Evolutionary conservation across 2,329 filamentous ascomycete genomes (phyloP).

Genomic region (Microdochium bolleyi): DNA sequence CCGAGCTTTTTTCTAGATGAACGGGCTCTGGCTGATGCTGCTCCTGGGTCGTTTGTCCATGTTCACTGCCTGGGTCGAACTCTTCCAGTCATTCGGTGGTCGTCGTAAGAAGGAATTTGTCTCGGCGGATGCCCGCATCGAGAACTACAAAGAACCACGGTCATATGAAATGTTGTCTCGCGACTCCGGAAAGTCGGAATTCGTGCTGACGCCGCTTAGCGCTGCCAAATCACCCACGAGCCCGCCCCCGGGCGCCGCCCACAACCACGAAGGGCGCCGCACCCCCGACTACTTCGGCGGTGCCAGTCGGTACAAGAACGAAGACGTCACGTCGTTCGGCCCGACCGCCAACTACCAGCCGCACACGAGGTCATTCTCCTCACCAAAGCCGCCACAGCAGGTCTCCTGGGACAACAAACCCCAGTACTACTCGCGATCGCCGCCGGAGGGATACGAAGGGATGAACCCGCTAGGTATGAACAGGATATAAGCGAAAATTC

Average conservation of each 20-base stretch:
- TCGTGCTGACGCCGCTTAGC: slow-evolving; percentile 43
- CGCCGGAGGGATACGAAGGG: slow-evolving; percentile 17
- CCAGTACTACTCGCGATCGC: slow-evolving; percentile 6
- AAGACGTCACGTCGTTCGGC: not conserved
- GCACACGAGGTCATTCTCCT: slow-evolving; percentile 48
- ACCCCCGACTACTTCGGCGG: slow-evolving; percentile 48
- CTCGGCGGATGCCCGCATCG: slow-evolving; percentile 67
- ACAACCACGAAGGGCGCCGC: slow-evolving; percentile 27
- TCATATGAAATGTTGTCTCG: slow-evolving; percentile 75
- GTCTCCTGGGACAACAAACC: slow-evolving; percentile 1
- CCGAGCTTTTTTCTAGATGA: slow-evolving; percentile 42
- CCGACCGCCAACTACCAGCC: slow-evolving; percentile 42
- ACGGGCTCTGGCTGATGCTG: slow-evolving; percentile 77
- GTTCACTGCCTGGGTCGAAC: slow-evolving; percentile 72
- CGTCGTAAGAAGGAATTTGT: slow-evolving; percentile 72
- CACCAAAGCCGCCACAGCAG: slow-evolving; percentile 39
- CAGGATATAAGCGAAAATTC: slow-evolving; percentile 30
- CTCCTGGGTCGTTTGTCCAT: slow-evolving; percentile 81
- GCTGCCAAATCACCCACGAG: slow-evolving; percentile 25
- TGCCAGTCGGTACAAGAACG: slow-evolving; percentile 12
- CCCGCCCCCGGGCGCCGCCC: slow-evolving; percentile 7
- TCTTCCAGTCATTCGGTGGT: slow-evolving; percentile 41
- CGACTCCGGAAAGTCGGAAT: slow-evolving; percentile 38
- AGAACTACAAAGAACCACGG: slow-evolving; percentile 54
- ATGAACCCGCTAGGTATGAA: slow-evolving; percentile 52